phyloP scores from a whole-genome alignment of 768 basidiomycete genomes.

The Dioszegia hungarica region DNA sequence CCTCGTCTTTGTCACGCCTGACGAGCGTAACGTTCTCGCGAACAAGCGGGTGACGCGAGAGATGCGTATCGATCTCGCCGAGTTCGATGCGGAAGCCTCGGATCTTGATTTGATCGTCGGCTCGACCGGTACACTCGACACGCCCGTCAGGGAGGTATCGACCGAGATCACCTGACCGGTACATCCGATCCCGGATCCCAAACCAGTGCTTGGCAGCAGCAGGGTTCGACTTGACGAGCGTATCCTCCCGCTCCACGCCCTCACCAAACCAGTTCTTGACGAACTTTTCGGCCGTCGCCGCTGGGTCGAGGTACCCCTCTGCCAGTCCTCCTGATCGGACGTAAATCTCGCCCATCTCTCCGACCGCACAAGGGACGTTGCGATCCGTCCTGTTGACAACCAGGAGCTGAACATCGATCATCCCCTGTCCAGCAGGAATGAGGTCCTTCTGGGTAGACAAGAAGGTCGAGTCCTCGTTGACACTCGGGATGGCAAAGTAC shows the following conservation, averaged over 20 bases:
- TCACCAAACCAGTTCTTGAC: slow-evolving; percentile 83
- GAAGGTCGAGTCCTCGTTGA: slow-evolving; percentile 80
- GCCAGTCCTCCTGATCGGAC: slow-evolving; percentile 93
- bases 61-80: slow-evolving; percentile 94
- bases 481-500: slow-evolving; percentile 85
- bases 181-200: slow-evolving; percentile 94
- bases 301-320: slow-evolving; percentile 84
- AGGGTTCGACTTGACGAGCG: slow-evolving; percentile 55
- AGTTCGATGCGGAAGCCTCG: slow-evolving; percentile 98
- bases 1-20: slow-evolving; percentile 94
- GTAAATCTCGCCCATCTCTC: slow-evolving; percentile 97
- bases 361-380: slow-evolving; percentile 80
- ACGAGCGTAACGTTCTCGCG: slow-evolving; percentile 98
- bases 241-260: slow-evolving; percentile 61
- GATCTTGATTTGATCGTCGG: slow-evolving; percentile 99
- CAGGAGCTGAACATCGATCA: slow-evolving; percentile 94
- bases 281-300: slow-evolving; percentile 83
- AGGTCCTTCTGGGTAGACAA: slow-evolving; percentile 91
- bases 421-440: slow-evolving; percentile 94
- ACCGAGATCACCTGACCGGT: slow-evolving; percentile 92
- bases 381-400: slow-evolving; percentile 88
- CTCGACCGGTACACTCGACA: slow-evolving; percentile 94
- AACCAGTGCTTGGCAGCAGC: slow-evolving; percentile 78
- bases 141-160: slow-evolving; percentile 85
- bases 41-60: slow-evolving; percentile 85